These are phyloP conservation scores for Nemania diffusa DNA, from an alignment of 2,329 filamentous ascomycete genomes.

Conservation along the genomic window DNA sequence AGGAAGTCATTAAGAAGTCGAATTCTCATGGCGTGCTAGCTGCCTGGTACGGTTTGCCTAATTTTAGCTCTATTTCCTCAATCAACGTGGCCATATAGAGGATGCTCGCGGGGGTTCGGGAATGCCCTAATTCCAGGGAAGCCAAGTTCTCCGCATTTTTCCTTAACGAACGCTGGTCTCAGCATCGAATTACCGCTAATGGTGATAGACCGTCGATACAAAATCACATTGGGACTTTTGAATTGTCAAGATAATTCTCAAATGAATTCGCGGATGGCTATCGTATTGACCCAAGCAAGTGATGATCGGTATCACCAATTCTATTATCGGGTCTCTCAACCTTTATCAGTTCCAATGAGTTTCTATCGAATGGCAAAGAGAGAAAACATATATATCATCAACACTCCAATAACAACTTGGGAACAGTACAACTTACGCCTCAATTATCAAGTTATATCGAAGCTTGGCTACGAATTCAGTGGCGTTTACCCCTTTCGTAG, in stretches of 20 bases:
- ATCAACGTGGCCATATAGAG: background rate
- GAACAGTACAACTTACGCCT: too few relatives aligned
- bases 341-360: background rate
- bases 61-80: background rate
- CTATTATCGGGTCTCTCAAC: background rate
- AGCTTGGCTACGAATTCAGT: background rate
- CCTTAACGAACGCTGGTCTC: conserved; percentile 15
- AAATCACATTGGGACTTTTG: conserved; percentile 2
- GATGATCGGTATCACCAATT: background rate
- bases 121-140: background rate
- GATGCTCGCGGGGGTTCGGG: background rate
- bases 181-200: conserved; percentile 16
- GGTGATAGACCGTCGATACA: background rate
- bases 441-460: too few relatives aligned
- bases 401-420: background rate
- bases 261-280: background rate
- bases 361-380: background rate
- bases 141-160: conserved; percentile 9
- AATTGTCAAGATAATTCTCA: background rate
- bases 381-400: conserved; percentile 4
- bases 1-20: conserved; percentile 29
- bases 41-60: conserved; percentile 8
- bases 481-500: background rate
- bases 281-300: background rate
- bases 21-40: conserved; percentile 16